phyloP scores from a whole-genome alignment of 768 basidiomycete genomes.

The Agrocybe pediades region DNA sequence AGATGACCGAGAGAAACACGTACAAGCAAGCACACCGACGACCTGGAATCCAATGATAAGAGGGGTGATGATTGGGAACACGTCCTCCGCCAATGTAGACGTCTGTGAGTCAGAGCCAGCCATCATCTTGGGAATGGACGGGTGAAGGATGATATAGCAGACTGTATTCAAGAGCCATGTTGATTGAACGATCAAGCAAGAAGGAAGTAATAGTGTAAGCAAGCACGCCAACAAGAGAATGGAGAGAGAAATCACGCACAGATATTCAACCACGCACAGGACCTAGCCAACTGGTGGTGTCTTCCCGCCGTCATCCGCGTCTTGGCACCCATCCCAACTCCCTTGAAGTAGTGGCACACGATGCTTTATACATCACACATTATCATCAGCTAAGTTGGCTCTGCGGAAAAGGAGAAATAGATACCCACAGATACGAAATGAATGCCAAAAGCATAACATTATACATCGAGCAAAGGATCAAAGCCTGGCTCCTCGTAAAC shows the following conservation, averaged over 20 bases:
- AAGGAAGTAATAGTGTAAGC: not conserved
- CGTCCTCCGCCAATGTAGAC: not conserved
- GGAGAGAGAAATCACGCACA: not conserved
- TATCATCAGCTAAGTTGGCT: not conserved
- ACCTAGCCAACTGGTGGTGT: not conserved
- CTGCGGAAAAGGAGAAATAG: not conserved
- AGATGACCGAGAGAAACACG: not conserved
- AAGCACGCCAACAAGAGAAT: not conserved
- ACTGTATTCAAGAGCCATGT: not conserved
- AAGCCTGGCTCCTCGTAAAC: not conserved
- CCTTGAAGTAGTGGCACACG: not conserved
- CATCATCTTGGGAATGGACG: not conserved
- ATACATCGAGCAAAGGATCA: not conserved
- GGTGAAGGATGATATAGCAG: not conserved
- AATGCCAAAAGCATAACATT: not conserved
- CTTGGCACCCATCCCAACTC: not conserved
- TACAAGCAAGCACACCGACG: constrained; percentile 2
- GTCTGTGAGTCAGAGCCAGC: not conserved
- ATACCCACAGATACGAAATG: not conserved
- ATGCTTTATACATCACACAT: not conserved
- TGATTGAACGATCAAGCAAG: not conserved
- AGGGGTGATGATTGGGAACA: constrained; percentile 2
- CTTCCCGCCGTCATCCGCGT: constrained; percentile 2
- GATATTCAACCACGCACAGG: constrained; percentile 3
- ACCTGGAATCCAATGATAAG: constrained; percentile 2